These are phyloP conservation scores for Eucalyptus melliodora DNA, from an alignment of 345 rosid genomes.

Conservation along the genomic window DNA sequence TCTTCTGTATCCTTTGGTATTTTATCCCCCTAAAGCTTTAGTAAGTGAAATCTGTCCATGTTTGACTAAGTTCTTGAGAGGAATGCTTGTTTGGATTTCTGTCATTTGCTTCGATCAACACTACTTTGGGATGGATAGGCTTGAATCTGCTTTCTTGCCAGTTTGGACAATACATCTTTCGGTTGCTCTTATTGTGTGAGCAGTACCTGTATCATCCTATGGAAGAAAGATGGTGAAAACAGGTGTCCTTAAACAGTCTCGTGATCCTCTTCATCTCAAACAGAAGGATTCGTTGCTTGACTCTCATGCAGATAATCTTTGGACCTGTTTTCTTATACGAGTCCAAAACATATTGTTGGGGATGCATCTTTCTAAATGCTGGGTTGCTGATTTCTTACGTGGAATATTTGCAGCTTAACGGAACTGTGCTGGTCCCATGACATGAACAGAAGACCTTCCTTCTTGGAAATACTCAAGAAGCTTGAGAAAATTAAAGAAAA, in stretches of 20 bases:
- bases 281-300: neutral
- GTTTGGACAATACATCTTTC: neutral
- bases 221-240: neutral
- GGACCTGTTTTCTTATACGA: neutral
- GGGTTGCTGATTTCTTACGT: neutral
- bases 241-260: neutral
- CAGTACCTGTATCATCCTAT: neutral
- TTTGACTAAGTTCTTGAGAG: neutral
- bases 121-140: neutral
- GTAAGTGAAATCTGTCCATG: neutral
- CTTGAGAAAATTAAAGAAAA: conserved; percentile 84
- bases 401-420: conserved; percentile 34
- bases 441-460: conserved; percentile 81
- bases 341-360: neutral
- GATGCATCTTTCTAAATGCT: neutral
- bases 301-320: neutral
- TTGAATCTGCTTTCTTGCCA: neutral
- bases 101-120: neutral
- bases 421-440: conserved; percentile 82
- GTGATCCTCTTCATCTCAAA: neutral
- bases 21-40: neutral
- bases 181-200: neutral
- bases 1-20: neutral
- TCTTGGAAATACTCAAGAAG: conserved; percentile 86
- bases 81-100: neutral